Percentiles rank a stretch among this genome's conserved stretches.
Conservation (phyloP, 202 grass and related monocot species). For the Tripidium arundinaceum region DNA sequence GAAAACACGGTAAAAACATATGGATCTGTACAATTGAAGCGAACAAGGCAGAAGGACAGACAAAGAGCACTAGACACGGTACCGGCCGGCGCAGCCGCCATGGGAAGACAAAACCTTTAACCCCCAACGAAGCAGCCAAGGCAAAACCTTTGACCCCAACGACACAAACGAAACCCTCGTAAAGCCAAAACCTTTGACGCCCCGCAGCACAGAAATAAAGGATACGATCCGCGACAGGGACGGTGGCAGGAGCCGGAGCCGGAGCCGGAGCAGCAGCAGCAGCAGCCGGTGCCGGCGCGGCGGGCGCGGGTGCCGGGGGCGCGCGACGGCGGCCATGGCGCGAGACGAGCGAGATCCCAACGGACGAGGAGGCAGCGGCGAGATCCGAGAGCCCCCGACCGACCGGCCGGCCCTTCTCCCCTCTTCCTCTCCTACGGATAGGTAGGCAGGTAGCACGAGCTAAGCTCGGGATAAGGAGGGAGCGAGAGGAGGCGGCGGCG, state of each 20-base stretch:
- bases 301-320: constrained; percentile 14
- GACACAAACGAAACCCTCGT: background rate
- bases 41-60: constrained; percentile 29
- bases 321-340: constrained; percentile 60
- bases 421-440: constrained; percentile 16
- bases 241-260: background rate
- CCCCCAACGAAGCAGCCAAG: background rate
- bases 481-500: constrained; percentile 31
- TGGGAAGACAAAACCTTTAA: background rate
- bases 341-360: background rate
- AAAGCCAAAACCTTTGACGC: background rate
- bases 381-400: constrained; percentile 49
- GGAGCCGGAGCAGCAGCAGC: background rate
- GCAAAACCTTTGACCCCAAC: background rate
- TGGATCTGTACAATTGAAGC: constrained; percentile 27
- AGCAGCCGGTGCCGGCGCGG: background rate
- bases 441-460: background rate
- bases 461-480: constrained; percentile 13
- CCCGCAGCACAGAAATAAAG: constrained; percentile 27
- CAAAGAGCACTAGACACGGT: background rate
- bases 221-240: constrained; percentile 71
- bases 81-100: background rate
- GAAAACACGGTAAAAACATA: constrained; percentile 26
- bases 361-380: constrained; percentile 12
- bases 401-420: constrained; percentile 28